Evolutionary conservation across 2,329 filamentous ascomycete genomes (phyloP).

Genomic region (Fusarium decemcellulare): DNA sequence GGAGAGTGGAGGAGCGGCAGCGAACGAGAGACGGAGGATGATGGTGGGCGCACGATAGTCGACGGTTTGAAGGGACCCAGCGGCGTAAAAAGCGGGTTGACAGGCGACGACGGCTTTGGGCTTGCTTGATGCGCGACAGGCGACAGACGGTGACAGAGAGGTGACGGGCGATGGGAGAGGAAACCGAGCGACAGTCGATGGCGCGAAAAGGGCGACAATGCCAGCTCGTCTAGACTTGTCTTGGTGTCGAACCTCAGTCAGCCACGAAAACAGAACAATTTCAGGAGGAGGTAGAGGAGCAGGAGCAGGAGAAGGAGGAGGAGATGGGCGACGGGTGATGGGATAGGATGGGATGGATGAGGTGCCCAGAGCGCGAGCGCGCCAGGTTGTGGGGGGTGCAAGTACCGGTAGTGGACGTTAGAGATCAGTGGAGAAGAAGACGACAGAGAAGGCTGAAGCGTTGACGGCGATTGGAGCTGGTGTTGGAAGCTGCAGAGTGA

Average conservation of each 20-base stretch:
- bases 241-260: conserved; percentile 17
- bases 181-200: conserved; percentile 1
- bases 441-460: conserved; percentile 21
- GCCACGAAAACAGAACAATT: conserved; percentile 15
- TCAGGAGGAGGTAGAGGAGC: conserved; percentile 1
- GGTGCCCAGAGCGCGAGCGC: conserved; percentile 21
- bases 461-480: conserved; percentile 23
- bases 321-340: background rate
- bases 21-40: conserved; percentile 28
- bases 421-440: conserved; percentile 35
- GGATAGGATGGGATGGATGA: conserved; percentile 7
- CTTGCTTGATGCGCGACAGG: conserved; percentile 8
- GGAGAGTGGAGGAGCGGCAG: conserved; percentile 23
- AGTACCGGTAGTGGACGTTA: conserved; percentile 37
- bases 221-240: conserved; percentile 5
- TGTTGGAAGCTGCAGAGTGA: conserved; percentile 31
- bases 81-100: conserved; percentile 27
- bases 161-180: conserved; percentile 1
- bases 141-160: conserved; percentile 10
- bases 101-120: conserved; percentile 1
- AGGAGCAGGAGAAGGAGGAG: background rate
- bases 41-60: conserved; percentile 27
- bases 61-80: conserved; percentile 17
- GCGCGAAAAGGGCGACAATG: conserved; percentile 1
- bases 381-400: conserved; percentile 23